Conservation (phyloP, 176 grass and related monocot genomes). For the Phoenix roebelenii region DNA sequence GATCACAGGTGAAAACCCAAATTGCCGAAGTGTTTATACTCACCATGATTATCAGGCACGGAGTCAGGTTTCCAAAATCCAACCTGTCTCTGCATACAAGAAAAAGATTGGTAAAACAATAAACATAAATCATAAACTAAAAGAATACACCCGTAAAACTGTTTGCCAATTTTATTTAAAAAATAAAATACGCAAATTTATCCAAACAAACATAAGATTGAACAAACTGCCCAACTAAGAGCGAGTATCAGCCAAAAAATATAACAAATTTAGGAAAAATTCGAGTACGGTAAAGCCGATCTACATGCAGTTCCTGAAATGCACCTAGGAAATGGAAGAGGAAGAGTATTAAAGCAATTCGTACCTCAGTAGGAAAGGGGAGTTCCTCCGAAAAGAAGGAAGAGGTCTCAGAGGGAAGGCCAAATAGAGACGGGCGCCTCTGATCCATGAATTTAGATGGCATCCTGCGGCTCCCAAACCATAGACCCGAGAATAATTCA, state of each 20-base stretch:
- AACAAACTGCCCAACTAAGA: slow-evolving; percentile 9
- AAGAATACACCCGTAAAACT: not conserved
- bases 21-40: slow-evolving; percentile 8
- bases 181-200: no score
- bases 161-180: no score
- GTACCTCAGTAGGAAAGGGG: slow-evolving; percentile 27
- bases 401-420: slow-evolving; percentile 24
- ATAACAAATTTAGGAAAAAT: not conserved
- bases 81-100: slow-evolving; percentile 26
- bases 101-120: slow-evolving; percentile 4
- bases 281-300: no score
- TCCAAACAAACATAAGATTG: no score
- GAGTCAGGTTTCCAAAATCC: slow-evolving; percentile 55
- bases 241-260: slow-evolving; percentile 11
- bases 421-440: slow-evolving; percentile 25
- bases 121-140: not conserved
- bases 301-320: no score
- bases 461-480: slow-evolving; percentile 47
- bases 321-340: not conserved
- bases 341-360: not conserved
- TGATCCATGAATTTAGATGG: slow-evolving; percentile 33
- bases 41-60: slow-evolving; percentile 27
- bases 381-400: slow-evolving; percentile 49
- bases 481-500: slow-evolving; percentile 3
- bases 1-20: not conserved